These are phyloP conservation scores for Aspergillus neotritici DNA, from an alignment of 2,329 filamentous ascomycete species.

Conservation along the genomic window DNA sequence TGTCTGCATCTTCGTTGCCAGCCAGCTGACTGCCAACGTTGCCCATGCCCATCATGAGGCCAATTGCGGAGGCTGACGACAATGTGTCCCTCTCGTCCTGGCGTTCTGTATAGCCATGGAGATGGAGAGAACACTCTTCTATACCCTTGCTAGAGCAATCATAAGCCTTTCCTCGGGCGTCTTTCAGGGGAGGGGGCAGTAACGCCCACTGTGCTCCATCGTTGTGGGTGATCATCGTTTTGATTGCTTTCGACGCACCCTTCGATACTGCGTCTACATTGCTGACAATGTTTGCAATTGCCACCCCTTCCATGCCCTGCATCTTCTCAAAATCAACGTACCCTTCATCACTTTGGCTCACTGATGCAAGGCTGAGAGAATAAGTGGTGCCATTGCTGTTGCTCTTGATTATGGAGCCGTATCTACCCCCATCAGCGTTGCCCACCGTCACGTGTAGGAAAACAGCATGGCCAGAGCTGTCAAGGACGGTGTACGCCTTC, in stretches of 20 bases:
- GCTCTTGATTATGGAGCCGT: slow-evolving; percentile 90
- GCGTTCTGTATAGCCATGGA: slow-evolving; percentile 94
- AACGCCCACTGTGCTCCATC: slow-evolving; percentile 84
- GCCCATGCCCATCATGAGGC: slow-evolving; percentile 83
- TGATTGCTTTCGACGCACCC: slow-evolving; percentile 65
- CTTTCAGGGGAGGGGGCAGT: slow-evolving; percentile 64
- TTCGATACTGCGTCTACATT: slow-evolving; percentile 62
- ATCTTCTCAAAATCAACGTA: slow-evolving; percentile 98
- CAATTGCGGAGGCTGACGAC: slow-evolving; percentile 80
- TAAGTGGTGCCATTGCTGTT: slow-evolving; percentile 98
- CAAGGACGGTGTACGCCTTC: slow-evolving; percentile 83
- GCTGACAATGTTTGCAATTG: slow-evolving; percentile 75
- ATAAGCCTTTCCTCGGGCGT: slow-evolving; percentile 66
- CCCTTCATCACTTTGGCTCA: slow-evolving; percentile 71
- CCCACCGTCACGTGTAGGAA: slow-evolving; percentile 89
- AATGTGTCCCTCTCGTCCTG: slow-evolving; percentile 76
- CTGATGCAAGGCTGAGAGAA: slow-evolving; percentile 70
- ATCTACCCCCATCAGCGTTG: slow-evolving; percentile 57
- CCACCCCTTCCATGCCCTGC: slow-evolving; percentile 82
- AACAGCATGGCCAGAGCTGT: slow-evolving; percentile 89
- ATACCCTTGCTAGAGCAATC: slow-evolving; percentile 56
- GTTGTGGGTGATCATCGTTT: slow-evolving; percentile 92
- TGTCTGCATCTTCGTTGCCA: slow-evolving; percentile 67
- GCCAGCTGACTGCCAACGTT: slow-evolving; percentile 76
- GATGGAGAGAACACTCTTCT: slow-evolving; percentile 74